A percentile compares a stretch with the other conserved stretches of the same genome.
Evolutionary conservation across 805 yeast species (phyloP).

Genomic region (Saturnispora bothae): DNA sequence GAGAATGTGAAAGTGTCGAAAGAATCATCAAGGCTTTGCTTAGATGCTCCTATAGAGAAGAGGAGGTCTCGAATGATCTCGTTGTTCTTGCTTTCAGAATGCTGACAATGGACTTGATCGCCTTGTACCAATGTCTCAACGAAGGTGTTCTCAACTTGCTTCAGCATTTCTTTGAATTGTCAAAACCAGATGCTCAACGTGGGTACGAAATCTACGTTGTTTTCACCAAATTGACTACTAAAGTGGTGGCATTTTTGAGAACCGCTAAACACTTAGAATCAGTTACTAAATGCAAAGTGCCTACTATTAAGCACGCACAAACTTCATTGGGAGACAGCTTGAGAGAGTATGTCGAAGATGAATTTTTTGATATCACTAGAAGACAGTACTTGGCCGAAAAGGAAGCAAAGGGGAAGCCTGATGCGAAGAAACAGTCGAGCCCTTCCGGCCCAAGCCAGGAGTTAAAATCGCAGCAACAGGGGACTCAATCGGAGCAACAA

Average conservation of each 20-base stretch:
- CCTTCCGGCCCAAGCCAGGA: neutral
- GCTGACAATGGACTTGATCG: slow-evolving; percentile 79
- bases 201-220: slow-evolving; percentile 75
- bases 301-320: slow-evolving; percentile 95
- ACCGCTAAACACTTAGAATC: slow-evolving; percentile 83
- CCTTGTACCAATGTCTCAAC: slow-evolving; percentile 80
- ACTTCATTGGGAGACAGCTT: slow-evolving; percentile 80
- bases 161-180: slow-evolving; percentile 92
- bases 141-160: slow-evolving; percentile 92
- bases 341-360: slow-evolving; percentile 82
- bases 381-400: slow-evolving; percentile 67
- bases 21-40: slow-evolving; percentile 67
- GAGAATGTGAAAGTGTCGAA: slow-evolving; percentile 80
- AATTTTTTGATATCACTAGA: slow-evolving; percentile 71
- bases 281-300: slow-evolving; percentile 82
- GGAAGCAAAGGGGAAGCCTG: slow-evolving; percentile 27
- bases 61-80: slow-evolving; percentile 77
- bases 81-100: slow-evolving; percentile 75
- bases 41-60: slow-evolving; percentile 64
- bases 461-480: neutral
- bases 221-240: slow-evolving; percentile 77
- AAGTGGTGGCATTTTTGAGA: slow-evolving; percentile 78
- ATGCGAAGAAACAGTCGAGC: neutral
- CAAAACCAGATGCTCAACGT: slow-evolving; percentile 73
- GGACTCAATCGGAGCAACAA: neutral